phyloP scores from a whole-genome alignment of 1,139 yeast genomes.

The Williopsis jadinii region DNA sequence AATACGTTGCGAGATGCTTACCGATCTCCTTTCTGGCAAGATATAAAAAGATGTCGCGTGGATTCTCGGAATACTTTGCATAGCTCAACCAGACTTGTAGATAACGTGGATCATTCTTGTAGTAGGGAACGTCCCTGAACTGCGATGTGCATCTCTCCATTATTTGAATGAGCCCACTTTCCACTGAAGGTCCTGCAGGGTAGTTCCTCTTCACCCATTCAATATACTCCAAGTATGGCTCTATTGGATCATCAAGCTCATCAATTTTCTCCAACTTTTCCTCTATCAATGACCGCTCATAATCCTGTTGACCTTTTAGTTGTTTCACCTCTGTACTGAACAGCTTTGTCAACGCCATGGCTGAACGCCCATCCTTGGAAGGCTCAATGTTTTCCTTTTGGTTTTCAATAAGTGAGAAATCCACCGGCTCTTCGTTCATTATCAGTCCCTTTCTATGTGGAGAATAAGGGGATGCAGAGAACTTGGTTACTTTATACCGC shows the following conservation, averaged over 20 bases:
- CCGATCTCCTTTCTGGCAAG: constrained; percentile 75
- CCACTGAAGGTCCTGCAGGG: constrained; percentile 62
- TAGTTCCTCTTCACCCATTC: constrained; percentile 61
- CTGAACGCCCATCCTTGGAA: constrained; percentile 64
- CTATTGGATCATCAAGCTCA: constrained; percentile 77
- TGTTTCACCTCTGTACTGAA: constrained; percentile 28
- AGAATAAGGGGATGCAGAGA: no score
- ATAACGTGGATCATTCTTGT: constrained; percentile 78
- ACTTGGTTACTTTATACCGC: no score
- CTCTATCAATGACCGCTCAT: constrained; percentile 39
- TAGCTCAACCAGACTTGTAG: constrained; percentile 76
- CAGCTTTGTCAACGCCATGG: constrained; percentile 43
- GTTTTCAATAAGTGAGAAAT: constrained; percentile 50
- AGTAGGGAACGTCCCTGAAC: constrained; percentile 58
- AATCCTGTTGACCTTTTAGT: constrained; percentile 26
- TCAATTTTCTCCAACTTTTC: constrained; percentile 37
- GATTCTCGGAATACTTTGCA: constrained; percentile 61
- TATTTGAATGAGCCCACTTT: constrained; percentile 59
- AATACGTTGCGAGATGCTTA: constrained; percentile 54
- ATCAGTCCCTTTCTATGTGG: no score
- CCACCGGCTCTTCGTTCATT: constrained; percentile 18
- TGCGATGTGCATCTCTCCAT: constrained; percentile 68
- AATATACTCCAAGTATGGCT: constrained; percentile 63
- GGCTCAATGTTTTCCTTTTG: constrained; percentile 83
- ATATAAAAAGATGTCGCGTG: constrained; percentile 64